These are phyloP conservation scores for Carpinus fangiana DNA, from an alignment of 306 rosid genomes.

Conservation along the genomic window DNA sequence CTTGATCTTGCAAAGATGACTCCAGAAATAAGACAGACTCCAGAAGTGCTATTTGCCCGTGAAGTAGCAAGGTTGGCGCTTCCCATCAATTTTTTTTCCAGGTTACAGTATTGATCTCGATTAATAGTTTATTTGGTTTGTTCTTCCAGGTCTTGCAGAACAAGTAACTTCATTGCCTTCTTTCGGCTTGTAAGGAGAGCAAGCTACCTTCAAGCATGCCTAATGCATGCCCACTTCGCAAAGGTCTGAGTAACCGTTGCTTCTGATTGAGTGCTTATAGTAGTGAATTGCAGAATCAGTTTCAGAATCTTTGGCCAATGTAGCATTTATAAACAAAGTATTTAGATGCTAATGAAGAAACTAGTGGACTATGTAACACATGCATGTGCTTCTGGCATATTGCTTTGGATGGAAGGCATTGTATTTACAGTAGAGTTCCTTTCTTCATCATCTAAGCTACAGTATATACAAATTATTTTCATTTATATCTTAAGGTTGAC, in stretches of 20 bases:
- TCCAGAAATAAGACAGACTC: conserved; percentile 86
- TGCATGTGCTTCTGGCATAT: conserved; percentile 21
- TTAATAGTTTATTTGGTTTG: conserved; percentile 36
- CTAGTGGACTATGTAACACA: conserved; percentile 21
- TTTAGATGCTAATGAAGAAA: conserved; percentile 17
- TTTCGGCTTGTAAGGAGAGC: conserved; percentile 90
- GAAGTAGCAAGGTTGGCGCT: conserved; percentile 79
- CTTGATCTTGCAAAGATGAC: conserved; percentile 99
- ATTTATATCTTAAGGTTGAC: background rate
- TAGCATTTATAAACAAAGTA: conserved; percentile 11
- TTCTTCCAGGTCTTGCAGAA: conserved; percentile 88
- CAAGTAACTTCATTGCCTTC: conserved; percentile 82
- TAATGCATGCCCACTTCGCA: conserved; percentile 98
- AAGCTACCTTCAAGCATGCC: conserved; percentile 96
- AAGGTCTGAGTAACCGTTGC: conserved; percentile 60
- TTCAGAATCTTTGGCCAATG: conserved; percentile 23
- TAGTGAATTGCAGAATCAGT: background rate
- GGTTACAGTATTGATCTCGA: conserved; percentile 13
- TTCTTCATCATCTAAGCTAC: background rate
- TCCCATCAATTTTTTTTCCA: conserved; percentile 18
- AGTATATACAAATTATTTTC: background rate
- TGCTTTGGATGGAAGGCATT: conserved; percentile 16
- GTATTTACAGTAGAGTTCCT: background rate
- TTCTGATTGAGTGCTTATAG: conserved; percentile 14
- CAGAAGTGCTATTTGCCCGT: conserved; percentile 93